phyloP scores from a whole-genome alignment of 1,284 basidiomycete genomes.

The Vanrija sp. region DNA sequence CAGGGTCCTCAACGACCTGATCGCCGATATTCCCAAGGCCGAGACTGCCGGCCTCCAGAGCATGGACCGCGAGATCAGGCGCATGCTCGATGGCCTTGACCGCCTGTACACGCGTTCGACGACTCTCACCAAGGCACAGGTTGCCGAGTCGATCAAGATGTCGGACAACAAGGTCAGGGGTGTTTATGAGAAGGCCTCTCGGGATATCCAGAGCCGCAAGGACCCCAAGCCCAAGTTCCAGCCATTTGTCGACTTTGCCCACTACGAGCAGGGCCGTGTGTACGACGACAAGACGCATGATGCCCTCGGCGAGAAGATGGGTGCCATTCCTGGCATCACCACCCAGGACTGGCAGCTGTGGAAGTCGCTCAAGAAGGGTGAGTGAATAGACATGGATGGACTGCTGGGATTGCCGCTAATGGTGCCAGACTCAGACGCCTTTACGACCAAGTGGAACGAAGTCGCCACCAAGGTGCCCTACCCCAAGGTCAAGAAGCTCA shows the following conservation, averaged over 20 bases:
- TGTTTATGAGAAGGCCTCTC: conserved; percentile 18
- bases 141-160: conserved; percentile 29
- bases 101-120: conserved; percentile 40
- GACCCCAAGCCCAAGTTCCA: background rate
- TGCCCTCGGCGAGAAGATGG: background rate
- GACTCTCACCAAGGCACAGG: conserved; percentile 32
- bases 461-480: conserved; percentile 23
- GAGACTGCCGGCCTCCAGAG: conserved; percentile 19
- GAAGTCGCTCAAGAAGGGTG: conserved; percentile 32
- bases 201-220: conserved; percentile 23
- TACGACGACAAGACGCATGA: no score
- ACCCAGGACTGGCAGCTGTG: conserved; percentile 39
- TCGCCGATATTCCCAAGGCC: conserved; percentile 22
- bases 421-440: conserved; percentile 22
- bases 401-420: background rate
- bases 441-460: conserved; percentile 30
- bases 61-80: conserved; percentile 36
- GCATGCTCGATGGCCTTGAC: conserved; percentile 40
- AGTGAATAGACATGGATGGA: no score
- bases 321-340: conserved; percentile 15
- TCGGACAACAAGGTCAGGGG: conserved; percentile 24
- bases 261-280: no score
- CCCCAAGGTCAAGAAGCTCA: conserved; percentile 20
- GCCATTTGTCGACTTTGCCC: no score
- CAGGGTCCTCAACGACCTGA: conserved; percentile 13